Evolutionary conservation across 371 early-diverging fungal species (phyloP).

Genomic region (Rhizomucor miehei): DNA sequence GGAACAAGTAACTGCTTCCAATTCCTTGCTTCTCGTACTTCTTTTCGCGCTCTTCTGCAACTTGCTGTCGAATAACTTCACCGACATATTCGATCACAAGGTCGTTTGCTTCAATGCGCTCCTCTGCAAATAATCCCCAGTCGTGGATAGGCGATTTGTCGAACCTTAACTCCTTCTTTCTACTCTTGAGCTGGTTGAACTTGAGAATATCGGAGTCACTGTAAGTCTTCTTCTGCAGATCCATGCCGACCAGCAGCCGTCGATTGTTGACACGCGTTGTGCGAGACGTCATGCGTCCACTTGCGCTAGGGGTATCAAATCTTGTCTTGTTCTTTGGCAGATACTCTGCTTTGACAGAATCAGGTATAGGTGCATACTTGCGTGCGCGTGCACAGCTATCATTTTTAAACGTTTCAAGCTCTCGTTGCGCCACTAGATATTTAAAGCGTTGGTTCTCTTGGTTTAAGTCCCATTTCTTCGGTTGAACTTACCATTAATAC

Average conservation of each 20-base stretch:
- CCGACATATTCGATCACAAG: conserved; percentile 99
- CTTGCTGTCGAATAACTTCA: conserved; percentile 93
- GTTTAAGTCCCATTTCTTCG: conserved; percentile 6
- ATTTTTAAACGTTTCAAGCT: neutral
- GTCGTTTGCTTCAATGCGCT: conserved; percentile 86
- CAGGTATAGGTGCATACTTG: conserved; percentile 67
- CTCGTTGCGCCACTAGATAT: too few species aligned
- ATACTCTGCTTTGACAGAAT: conserved; percentile 64
- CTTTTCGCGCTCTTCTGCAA: conserved; percentile 95
- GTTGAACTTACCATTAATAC: conserved; percentile 13
- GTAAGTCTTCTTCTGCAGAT: conserved; percentile 41
- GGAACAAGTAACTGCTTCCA: conserved; percentile 93
- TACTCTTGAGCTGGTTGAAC: conserved; percentile 86
- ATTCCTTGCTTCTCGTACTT: conserved; percentile 89
- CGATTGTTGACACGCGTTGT: conserved; percentile 65
- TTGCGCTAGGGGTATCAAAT: conserved; percentile 27
- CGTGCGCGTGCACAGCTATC: conserved; percentile 85
- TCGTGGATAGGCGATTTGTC: conserved; percentile 92
- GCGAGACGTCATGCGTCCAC: conserved; percentile 48
- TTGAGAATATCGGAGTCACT: conserved; percentile 70
- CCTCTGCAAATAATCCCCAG: conserved; percentile 95
- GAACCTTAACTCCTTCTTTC: conserved; percentile 86
- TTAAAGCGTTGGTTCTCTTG: too few species aligned
- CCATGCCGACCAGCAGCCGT: conserved; percentile 55
- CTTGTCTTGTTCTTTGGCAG: conserved; percentile 52